These are phyloP conservation scores for Huntiella bhutanensis DNA, from an alignment of 2,329 filamentous ascomycete genomes.

Conservation along the genomic window DNA sequence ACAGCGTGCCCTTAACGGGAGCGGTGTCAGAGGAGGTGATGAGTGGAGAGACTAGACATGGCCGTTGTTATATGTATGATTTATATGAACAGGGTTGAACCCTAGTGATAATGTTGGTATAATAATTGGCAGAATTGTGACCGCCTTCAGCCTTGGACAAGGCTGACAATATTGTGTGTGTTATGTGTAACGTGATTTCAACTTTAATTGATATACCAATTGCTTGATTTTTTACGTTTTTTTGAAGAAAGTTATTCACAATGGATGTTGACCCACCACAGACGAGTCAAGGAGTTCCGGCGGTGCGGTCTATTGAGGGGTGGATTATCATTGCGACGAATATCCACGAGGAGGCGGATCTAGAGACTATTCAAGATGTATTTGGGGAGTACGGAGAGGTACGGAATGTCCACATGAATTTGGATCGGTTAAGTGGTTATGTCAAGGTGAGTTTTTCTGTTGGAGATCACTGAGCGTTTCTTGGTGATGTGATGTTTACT, in stretches of 20 bases:
- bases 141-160: too few species aligned
- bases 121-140: not conserved
- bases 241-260: slow-evolving; percentile 13
- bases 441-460: slow-evolving; percentile 43
- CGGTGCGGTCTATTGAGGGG: slow-evolving; percentile 71
- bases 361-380: slow-evolving; percentile 63
- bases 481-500: not conserved
- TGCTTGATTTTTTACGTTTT: too few species aligned
- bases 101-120: not conserved
- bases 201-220: too few species aligned
- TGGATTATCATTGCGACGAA: slow-evolving; percentile 81
- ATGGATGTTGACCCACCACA: slow-evolving; percentile 42
- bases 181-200: too few species aligned
- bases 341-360: slow-evolving; percentile 70
- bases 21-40: slow-evolving; percentile 25
- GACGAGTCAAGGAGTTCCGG: slow-evolving; percentile 54
- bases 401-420: slow-evolving; percentile 69
- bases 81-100: not conserved
- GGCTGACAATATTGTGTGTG: too few species aligned
- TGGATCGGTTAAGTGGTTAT: slow-evolving; percentile 67
- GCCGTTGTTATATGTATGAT: not conserved
- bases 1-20: slow-evolving; percentile 12
- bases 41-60: slow-evolving; percentile 25
- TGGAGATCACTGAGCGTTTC: too few species aligned
- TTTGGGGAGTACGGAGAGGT: slow-evolving; percentile 76